Evolutionary conservation across 2,329 filamentous ascomycete genomes (phyloP).

Genomic region (Talaromyces sp.): DNA sequence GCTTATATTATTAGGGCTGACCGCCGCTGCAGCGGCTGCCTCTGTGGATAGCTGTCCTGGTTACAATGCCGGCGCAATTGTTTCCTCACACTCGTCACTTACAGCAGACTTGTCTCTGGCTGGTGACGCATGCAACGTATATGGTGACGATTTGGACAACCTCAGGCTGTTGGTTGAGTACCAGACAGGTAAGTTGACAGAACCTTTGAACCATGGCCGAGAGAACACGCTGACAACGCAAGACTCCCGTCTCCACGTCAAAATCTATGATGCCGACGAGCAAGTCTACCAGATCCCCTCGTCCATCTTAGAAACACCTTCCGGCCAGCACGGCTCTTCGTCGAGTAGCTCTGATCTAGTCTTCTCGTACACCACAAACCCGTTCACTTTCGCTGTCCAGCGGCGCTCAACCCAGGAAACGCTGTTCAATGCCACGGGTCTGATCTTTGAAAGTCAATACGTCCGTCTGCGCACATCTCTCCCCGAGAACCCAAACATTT

Average conservation of each 20-base stretch:
- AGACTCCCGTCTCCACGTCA: slow-evolving; percentile 59
- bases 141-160: slow-evolving; percentile 51
- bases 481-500: slow-evolving; percentile 63
- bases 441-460: slow-evolving; percentile 76
- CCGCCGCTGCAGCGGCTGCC: not conserved
- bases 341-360: slow-evolving; percentile 26
- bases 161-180: slow-evolving; percentile 57
- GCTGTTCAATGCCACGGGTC: slow-evolving; percentile 63
- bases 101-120: slow-evolving; percentile 62
- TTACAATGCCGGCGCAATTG: slow-evolving; percentile 31
- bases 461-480: slow-evolving; percentile 67
- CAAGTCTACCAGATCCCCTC: slow-evolving; percentile 70
- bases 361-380: slow-evolving; percentile 50
- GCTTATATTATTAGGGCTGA: not conserved
- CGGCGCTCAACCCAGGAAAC: slow-evolving; percentile 25
- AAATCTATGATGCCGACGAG: slow-evolving; percentile 64
- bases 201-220: not conserved
- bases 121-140: slow-evolving; percentile 57
- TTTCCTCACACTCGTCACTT: slow-evolving; percentile 29
- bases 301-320: slow-evolving; percentile 58
- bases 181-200: slow-evolving; percentile 28
- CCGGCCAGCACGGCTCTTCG: slow-evolving; percentile 39
- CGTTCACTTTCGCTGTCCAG: slow-evolving; percentile 62
- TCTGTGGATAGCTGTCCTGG: slow-evolving; percentile 25
- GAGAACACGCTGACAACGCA: slow-evolving; percentile 1